Evolutionary conservation across 2,329 filamentous ascomycete species (phyloP).

Genomic region (Alternaria ventricosa): DNA sequence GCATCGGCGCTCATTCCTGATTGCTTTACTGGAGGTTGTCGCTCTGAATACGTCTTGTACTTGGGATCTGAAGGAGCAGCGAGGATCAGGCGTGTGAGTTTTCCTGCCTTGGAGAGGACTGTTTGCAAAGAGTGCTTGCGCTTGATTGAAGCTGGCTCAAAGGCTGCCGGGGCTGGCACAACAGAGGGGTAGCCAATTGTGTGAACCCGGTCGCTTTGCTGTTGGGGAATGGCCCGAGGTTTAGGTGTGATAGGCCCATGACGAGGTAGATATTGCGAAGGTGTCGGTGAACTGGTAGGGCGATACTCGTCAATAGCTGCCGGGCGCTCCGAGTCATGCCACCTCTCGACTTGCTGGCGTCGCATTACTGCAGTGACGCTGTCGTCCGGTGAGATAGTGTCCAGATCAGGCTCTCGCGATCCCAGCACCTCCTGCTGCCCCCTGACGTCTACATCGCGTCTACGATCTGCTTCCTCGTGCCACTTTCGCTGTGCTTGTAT

Average conservation of each 20-base stretch:
- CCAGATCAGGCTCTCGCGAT: background rate
- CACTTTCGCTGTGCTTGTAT: background rate
- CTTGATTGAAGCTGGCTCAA: background rate
- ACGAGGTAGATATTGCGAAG: background rate
- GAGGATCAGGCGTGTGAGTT: conserved; percentile 20
- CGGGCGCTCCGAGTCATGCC: background rate
- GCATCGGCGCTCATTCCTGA: conserved; percentile 1
- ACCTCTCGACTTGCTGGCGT: background rate
- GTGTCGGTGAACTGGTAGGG: background rate
- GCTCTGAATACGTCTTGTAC: conserved; percentile 16
- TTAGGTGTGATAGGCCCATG: background rate
- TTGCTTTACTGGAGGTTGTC: background rate
- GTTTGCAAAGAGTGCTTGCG: background rate
- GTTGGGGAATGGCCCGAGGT: background rate
- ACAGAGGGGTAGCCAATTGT: background rate
- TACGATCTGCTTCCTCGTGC: background rate
- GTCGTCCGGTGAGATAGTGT: background rate
- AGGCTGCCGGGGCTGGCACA: background rate
- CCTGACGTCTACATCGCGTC: background rate
- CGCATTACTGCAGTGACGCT: background rate
- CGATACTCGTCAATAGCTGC: background rate
- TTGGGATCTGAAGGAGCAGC: conserved; percentile 14
- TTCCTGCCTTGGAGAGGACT: conserved; percentile 5
- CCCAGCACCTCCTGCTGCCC: background rate
- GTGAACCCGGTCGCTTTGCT: background rate